Conservation (phyloP, 2,329 filamentous ascomycete species). For the Trichoderma oligosporum region DNA sequence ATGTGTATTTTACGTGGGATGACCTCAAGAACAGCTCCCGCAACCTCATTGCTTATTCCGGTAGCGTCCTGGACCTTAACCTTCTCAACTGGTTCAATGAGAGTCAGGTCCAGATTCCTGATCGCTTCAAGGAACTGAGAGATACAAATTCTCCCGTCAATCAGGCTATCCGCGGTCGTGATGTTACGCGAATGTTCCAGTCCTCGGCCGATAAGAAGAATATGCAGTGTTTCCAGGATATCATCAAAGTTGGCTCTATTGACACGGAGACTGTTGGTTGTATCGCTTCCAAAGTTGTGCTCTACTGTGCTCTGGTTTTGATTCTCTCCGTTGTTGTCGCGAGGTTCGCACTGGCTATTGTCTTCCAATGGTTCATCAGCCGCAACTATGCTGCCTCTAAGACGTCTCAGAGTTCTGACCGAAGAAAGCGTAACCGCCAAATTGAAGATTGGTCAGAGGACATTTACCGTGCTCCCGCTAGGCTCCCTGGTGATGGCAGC, state of each 20-base stretch:
- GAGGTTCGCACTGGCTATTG: slow-evolving; percentile 82
- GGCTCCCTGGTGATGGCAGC: slow-evolving; percentile 70
- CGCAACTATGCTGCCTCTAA: slow-evolving; percentile 79
- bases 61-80: slow-evolving; percentile 85
- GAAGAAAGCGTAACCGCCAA: slow-evolving; percentile 81
- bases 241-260: slow-evolving; percentile 91
- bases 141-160: slow-evolving; percentile 59
- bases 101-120: slow-evolving; percentile 70
- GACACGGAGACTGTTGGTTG: slow-evolving; percentile 96
- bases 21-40: slow-evolving; percentile 85
- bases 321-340: slow-evolving; percentile 84
- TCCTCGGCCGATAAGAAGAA: slow-evolving; percentile 72
- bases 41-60: slow-evolving; percentile 91
- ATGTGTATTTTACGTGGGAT: slow-evolving; percentile 95
- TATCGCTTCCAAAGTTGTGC: slow-evolving; percentile 93
- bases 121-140: slow-evolving; percentile 75
- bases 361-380: slow-evolving; percentile 96
- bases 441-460: slow-evolving; percentile 98
- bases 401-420: slow-evolving; percentile 76
- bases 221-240: slow-evolving; percentile 84
- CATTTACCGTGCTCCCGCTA: slow-evolving; percentile 86
- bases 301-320: slow-evolving; percentile 88
- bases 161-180: slow-evolving; percentile 69
- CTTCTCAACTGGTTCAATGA: slow-evolving; percentile 87
- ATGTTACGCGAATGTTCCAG: slow-evolving; percentile 86